These are phyloP conservation scores for Coniochaeta sp. DNA, from an alignment of 2,329 filamentous ascomycete genomes.

Conservation along the genomic window DNA sequence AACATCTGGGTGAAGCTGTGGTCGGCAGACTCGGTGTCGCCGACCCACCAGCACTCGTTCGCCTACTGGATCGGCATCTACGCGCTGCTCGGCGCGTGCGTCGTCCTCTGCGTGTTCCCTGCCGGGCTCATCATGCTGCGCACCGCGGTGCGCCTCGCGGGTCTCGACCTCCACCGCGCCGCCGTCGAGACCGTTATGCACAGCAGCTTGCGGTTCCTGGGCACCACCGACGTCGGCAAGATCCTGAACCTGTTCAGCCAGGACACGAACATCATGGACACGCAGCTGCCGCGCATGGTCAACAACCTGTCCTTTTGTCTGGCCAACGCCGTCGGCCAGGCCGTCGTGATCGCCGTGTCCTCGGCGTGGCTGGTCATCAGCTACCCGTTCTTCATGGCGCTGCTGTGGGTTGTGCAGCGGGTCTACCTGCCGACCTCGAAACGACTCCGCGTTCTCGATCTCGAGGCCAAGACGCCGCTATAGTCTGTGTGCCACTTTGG, in stretches of 20 bases:
- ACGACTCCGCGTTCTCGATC: conserved; percentile 35
- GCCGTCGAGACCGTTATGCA: conserved; percentile 2
- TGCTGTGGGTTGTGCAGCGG: conserved; percentile 32
- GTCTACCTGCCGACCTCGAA: conserved; percentile 40
- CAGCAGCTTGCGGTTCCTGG: conserved; percentile 10
- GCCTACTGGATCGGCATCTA: conserved; percentile 1
- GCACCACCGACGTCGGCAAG: conserved; percentile 8
- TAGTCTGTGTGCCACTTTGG: too few species aligned
- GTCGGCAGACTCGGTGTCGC: background rate
- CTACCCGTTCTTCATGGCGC: conserved; percentile 8
- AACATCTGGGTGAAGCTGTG: background rate
- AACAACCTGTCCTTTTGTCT: background rate
- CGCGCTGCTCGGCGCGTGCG: background rate
- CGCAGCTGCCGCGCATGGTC: background rate
- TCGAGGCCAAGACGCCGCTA: conserved; percentile 34
- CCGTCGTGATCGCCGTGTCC: conserved; percentile 5
- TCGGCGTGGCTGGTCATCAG: conserved; percentile 4
- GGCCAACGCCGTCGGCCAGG: background rate
- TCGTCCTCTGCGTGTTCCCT: background rate
- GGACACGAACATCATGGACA: conserved; percentile 8
- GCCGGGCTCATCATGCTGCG: background rate
- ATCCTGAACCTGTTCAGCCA: conserved; percentile 11
- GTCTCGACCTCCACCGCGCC: background rate
- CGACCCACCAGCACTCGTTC: background rate
- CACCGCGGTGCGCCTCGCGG: background rate